Base-by-base conservation (phyloP, 441 rosid species). In the Eruca vesicaria region DNA sequence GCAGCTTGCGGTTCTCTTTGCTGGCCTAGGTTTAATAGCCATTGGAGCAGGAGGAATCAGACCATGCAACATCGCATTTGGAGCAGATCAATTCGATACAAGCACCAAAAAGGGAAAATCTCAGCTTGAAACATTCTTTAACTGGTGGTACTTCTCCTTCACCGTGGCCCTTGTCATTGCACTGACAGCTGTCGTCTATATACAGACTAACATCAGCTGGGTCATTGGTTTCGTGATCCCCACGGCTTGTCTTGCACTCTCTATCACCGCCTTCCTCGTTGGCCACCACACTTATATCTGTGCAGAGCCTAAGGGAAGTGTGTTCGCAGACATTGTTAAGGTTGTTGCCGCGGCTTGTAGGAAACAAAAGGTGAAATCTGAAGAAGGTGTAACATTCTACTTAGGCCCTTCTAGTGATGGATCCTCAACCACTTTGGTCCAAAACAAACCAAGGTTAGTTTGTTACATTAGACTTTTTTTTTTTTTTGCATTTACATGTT, bases 81-180 rank as follows among this genome's bases (percentile, higher is more conserved):
- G 89, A 21, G 87, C 87, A 1, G 89, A 84, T 66, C 86, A 84
- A 67, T 86, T 86, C 26, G 78, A 86, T 72, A 78, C 84, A 6
- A 66, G 10, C 10, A 86, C 87, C 0, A 63, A 33, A 12, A 66
- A 81, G 10, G 87, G 89, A 26, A 74, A 72, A 63, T 43, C 72
- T 12, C 84, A 80, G 35, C 75, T 84, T 9, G 80, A 78, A 36
- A 78, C 80, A 41, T 86, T 84, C 82, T 86, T 84, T 82, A 84
- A 84, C 60, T 86, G 87, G 87, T 84, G 86, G 84, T 84, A 86
- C 79, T 82, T 86, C 79, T 82, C 84, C 29, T 86, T 86, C 80
- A 84, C 92, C 12, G 60, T 81, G 26, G 80, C 87, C 26, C 80
- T 84, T 16, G 45, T 86, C 7, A 63, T 82, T 12, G 84, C 86